A percentile compares a stretch with the other conserved stretches of the same genome.
Conservation (phyloP, 768 basidiomycete species). For the Termitomyces sp. region DNA sequence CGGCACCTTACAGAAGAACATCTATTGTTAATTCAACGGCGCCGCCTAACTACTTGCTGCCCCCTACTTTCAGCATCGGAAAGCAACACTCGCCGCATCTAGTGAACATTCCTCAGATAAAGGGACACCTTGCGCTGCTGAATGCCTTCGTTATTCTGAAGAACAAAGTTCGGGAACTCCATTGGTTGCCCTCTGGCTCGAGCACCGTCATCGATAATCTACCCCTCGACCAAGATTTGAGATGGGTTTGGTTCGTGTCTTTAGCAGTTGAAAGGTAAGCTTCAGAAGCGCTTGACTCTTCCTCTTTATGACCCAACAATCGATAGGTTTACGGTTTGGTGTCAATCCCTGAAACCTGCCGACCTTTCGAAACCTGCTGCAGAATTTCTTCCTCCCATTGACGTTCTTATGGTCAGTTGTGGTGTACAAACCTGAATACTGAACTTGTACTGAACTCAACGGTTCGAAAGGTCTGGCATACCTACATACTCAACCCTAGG, state of each 20-base stretch:
- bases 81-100: constrained; percentile 8
- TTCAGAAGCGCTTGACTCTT: neutral
- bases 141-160: constrained; percentile 1
- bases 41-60: constrained; percentile 3
- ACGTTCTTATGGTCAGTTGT: constrained; percentile 18
- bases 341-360: constrained; percentile 4
- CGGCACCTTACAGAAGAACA: neutral
- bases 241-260: constrained; percentile 18
- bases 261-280: constrained; percentile 16
- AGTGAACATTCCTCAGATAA: constrained; percentile 9
- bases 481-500: constrained; percentile 20
- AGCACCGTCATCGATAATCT: neutral
- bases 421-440: too few species aligned
- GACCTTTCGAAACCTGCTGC: constrained; percentile 3
- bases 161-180: neutral
- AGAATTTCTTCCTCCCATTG: constrained; percentile 16
- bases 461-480: constrained; percentile 18
- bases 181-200: neutral
- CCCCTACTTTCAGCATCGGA: constrained; percentile 11
- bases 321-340: constrained; percentile 16
- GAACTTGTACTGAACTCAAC: neutral
- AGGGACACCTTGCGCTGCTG: constrained; percentile 15
- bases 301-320: neutral
- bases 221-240: constrained; percentile 6
- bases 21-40: neutral